Conservation (phyloP, 306 rosid genomes). For the Cucurbita moschata region DNA sequence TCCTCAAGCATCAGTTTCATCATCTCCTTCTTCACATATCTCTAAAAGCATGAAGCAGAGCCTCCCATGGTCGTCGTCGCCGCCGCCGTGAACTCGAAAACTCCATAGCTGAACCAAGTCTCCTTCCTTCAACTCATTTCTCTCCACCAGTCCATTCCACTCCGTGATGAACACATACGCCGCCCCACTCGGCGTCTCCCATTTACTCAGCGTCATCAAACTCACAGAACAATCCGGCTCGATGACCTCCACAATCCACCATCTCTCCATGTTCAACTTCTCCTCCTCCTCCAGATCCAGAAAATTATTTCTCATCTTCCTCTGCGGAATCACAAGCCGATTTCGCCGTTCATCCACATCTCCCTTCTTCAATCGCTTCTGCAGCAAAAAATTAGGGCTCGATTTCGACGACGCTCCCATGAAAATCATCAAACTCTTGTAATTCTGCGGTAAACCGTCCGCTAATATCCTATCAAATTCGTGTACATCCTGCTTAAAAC, state of each 20-base stretch:
- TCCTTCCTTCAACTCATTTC: background rate
- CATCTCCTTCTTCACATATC: background rate
- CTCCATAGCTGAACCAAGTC: background rate
- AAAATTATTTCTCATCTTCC: background rate
- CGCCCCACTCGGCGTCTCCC: background rate
- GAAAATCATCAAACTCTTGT: background rate
- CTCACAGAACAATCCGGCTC: constrained; percentile 1
- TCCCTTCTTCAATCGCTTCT: background rate
- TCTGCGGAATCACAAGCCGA: background rate
- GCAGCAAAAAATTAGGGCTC: background rate
- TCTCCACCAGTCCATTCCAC: background rate
- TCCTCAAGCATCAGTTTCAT: too few species aligned
- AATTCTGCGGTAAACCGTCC: background rate
- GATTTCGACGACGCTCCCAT: background rate
- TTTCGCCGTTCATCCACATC: background rate
- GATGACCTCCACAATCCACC: background rate
- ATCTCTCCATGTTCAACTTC: background rate
- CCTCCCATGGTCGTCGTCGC: background rate
- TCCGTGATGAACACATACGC: background rate
- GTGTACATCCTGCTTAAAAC: too few species aligned
- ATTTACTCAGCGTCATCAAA: background rate
- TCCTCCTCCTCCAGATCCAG: background rate
- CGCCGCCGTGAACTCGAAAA: background rate
- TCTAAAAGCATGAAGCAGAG: background rate
- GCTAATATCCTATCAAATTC: too few species aligned